Base-by-base conservation (phyloP, 1,284 basidiomycete genomes). In the Trichosporon coremiiforme region DNA sequence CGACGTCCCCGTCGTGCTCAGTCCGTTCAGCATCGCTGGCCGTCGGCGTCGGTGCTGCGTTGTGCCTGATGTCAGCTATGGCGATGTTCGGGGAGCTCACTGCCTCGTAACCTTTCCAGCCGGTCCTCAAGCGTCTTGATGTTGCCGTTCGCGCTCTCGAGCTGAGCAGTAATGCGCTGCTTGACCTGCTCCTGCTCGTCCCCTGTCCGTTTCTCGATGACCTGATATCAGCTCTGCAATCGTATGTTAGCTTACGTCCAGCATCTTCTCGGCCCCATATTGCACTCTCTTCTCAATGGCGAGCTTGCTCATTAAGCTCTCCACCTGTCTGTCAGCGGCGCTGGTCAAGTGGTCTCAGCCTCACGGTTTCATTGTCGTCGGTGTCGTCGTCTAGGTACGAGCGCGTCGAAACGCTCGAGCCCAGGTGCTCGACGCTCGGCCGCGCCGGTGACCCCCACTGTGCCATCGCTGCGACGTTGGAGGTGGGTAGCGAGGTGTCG, bases 241-340 rank as follows among this genome's bases (percentile, higher is more conserved):
- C 25, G 25, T 25, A 25, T 25, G 25, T 25, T 17, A 25, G 13
- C 84, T 82, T 62, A 86, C 84, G 75, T 85, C 83, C 13, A 87
- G 81, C 78, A 87, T 84, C 75, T 85, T 86, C 74, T 85, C 85
- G 0, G 86, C 86, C 6, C 86, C 86, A 76, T 86, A 86, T 68
- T 85, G 84, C 64, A 87, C 85, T 71, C 86, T 81, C 62, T 76
- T 75, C 75, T 86, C 86, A 64, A 86, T 83, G 2, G 82, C 82
- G 53, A 86, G 77, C 69, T 83, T 80, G 68, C 77, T 79, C 70
- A 84, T 80, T 10, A 86, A 71, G 50, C 78, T 79, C 66, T 85
- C 84, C 64, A 85, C 77, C 83, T 85, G 64, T 35, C 17, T 4
- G 67, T 66, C 9, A 71, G 57, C 68, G 9, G 25, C 12, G 2